Conservation (phyloP, 208 protist genomes). For the Leishmania martiniquensis region DNA sequence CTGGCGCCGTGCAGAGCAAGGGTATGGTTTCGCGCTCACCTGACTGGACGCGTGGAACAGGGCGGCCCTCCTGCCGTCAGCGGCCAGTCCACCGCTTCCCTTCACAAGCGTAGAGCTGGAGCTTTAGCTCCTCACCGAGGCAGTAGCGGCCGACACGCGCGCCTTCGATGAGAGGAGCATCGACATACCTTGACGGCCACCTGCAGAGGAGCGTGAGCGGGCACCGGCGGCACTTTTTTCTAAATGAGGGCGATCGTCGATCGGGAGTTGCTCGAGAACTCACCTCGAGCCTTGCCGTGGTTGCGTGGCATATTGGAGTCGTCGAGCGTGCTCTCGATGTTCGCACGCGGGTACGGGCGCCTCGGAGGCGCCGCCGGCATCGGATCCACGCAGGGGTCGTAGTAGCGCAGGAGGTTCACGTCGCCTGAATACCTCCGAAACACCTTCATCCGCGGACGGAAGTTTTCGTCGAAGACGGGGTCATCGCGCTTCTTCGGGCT, state of each 20-base stretch:
- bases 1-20: no score
- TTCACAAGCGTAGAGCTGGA: background rate
- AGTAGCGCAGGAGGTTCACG: conserved; percentile 58
- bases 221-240: background rate
- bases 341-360: conserved; percentile 35
- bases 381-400: conserved; percentile 60
- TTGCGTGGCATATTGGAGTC: conserved; percentile 13
- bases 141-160: background rate
- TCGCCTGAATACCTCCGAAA: conserved; percentile 29
- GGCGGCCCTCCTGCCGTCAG: no score
- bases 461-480: conserved; percentile 18
- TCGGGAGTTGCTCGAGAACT: conserved; percentile 15
- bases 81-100: background rate
- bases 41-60: no score
- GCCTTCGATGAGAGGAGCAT: background rate
- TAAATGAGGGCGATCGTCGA: conserved; percentile 16
- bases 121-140: background rate
- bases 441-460: conserved; percentile 18
- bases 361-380: conserved; percentile 20
- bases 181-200: no score
- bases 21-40: background rate
- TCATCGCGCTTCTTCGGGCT: conserved; percentile 18
- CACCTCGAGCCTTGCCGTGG: conserved; percentile 19
- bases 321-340: conserved; percentile 38
- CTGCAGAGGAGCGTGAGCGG: background rate